A percentile compares a stretch with the other conserved stretches of the same genome.
Conservation (phyloP, 352 stramenopile genomes). For the Blastocystis sp. region DNA sequence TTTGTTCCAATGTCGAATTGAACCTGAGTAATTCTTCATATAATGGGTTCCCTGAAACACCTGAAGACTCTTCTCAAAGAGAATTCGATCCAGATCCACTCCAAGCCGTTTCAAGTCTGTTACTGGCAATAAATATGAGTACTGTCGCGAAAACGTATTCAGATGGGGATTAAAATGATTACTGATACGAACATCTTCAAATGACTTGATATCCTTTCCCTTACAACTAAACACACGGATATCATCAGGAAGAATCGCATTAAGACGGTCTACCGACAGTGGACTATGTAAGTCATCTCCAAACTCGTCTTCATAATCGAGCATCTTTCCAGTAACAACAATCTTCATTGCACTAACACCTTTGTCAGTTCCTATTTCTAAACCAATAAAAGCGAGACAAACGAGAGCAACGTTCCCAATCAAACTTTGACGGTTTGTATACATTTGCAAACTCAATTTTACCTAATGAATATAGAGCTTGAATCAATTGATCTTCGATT, state of each 20-base stretch:
- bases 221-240: slow-evolving; percentile 39
- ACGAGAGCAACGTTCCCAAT: slow-evolving; percentile 43
- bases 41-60: slow-evolving; percentile 4
- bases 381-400: neutral
- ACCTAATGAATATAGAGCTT: neutral
- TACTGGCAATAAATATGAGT: slow-evolving; percentile 11
- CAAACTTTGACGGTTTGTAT: slow-evolving; percentile 17
- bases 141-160: neutral
- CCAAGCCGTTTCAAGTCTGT: neutral
- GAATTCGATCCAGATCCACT: neutral
- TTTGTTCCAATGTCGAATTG: slow-evolving; percentile 35
- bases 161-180: slow-evolving; percentile 40
- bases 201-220: no score
- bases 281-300: neutral
- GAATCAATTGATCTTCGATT: slow-evolving; percentile 26
- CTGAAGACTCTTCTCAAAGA: neutral
- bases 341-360: slow-evolving; percentile 40
- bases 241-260: neutral
- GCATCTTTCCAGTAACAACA: slow-evolving; percentile 13
- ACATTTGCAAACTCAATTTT: slow-evolving; percentile 13
- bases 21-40: slow-evolving; percentile 41
- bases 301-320: slow-evolving; percentile 39
- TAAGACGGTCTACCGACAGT: neutral
- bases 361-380: slow-evolving; percentile 11
- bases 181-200: neutral